phyloP scores from a whole-genome alignment of 2,329 filamentous ascomycete species.

The Neopestalotiopsis clavispora region DNA sequence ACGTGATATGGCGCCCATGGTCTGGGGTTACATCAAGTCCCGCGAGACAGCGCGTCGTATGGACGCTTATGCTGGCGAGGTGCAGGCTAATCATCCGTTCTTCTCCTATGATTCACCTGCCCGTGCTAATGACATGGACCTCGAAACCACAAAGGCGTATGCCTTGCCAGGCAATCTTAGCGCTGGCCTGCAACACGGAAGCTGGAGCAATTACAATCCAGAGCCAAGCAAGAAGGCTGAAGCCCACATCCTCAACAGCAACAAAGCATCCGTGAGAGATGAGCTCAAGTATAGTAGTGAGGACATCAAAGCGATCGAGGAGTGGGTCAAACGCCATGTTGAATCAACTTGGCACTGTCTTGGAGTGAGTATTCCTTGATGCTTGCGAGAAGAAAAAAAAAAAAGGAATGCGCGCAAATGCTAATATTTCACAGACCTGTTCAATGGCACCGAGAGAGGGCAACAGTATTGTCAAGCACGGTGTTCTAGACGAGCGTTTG shows the following conservation, averaged over 20 bases:
- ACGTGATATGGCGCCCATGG: slow-evolving; percentile 83
- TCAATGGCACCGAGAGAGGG: slow-evolving; percentile 79
- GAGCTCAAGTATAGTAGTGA: slow-evolving; percentile 69
- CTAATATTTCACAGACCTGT: slow-evolving; percentile 57
- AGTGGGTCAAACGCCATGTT: slow-evolving; percentile 73
- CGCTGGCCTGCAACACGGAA: slow-evolving; percentile 74
- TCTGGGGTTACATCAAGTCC: slow-evolving; percentile 84
- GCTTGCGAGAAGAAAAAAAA: neutral
- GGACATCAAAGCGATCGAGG: slow-evolving; percentile 70
- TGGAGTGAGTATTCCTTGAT: slow-evolving; percentile 45
- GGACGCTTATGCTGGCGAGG: slow-evolving; percentile 79
- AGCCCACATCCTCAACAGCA: slow-evolving; percentile 62
- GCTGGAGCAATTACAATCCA: slow-evolving; percentile 67
- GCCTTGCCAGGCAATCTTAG: slow-evolving; percentile 74
- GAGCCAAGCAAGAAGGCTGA: slow-evolving; percentile 56
- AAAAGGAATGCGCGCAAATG: neutral
- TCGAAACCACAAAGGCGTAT: slow-evolving; percentile 76
- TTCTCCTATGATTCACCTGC: slow-evolving; percentile 74
- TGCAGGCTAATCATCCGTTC: slow-evolving; percentile 71
- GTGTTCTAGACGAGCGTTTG: slow-evolving; percentile 76
- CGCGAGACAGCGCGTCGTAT: slow-evolving; percentile 80
- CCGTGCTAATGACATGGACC: slow-evolving; percentile 73
- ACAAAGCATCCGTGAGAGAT: slow-evolving; percentile 62
- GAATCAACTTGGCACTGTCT: slow-evolving; percentile 76
- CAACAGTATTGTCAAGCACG: slow-evolving; percentile 81